Percentiles rank a stretch among this genome's conserved stretches.
phyloP scores from a whole-genome alignment of 805 yeast genomes.

The Yamadazyma olivae region DNA sequence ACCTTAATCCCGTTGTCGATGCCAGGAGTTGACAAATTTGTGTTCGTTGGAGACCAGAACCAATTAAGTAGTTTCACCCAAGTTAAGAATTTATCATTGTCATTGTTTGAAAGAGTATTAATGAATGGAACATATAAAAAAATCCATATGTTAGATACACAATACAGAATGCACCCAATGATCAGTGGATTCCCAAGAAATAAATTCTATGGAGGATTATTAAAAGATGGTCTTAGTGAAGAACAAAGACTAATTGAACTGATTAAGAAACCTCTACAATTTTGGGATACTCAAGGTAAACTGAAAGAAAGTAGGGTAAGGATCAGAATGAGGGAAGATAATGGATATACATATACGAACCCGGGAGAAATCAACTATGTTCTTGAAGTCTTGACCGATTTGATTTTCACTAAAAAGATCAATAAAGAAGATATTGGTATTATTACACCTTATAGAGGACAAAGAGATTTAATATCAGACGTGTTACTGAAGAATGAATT shows the following conservation, averaged over 20 bases:
- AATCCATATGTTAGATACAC: conserved; percentile 68
- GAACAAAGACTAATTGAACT: conserved; percentile 46
- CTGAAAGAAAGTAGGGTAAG: conserved; percentile 47
- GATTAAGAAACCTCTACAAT: conserved; percentile 51
- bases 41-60: conserved; percentile 74
- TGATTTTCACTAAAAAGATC: conserved; percentile 55
- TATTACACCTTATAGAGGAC: conserved; percentile 77
- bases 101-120: conserved; percentile 66
- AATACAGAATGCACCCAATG: conserved; percentile 65
- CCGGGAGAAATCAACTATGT: conserved; percentile 50
- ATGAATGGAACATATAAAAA: conserved; percentile 56
- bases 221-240: conserved; percentile 58
- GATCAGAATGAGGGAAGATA: conserved; percentile 44
- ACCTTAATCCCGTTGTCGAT: conserved; percentile 69
- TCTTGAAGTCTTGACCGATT: conserved; percentile 43
- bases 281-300: conserved; percentile 56
- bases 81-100: conserved; percentile 62
- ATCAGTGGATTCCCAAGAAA: conserved; percentile 58
- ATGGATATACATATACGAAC: conserved; percentile 60
- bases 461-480: conserved; percentile 59
- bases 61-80: conserved; percentile 72
- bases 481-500: conserved; percentile 46
- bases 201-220: conserved; percentile 46
- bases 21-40: conserved; percentile 63
- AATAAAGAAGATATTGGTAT: conserved; percentile 53